These are phyloP conservation scores for Ceratobasidium theobromae DNA, from an alignment of 1,284 basidiomycete species.

Conservation along the genomic window DNA sequence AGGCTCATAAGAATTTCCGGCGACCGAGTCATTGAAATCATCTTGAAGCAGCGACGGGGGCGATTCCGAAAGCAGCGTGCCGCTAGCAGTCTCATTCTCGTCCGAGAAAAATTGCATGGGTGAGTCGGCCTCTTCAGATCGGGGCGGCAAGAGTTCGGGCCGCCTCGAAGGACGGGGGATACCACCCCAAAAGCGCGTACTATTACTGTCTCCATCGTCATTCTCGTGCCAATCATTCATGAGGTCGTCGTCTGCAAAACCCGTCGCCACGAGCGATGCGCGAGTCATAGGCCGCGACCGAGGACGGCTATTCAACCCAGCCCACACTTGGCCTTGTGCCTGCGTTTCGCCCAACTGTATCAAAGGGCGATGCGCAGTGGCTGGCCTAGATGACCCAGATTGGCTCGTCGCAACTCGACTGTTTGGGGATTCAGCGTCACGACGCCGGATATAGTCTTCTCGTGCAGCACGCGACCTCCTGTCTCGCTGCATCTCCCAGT, in stretches of 20 bases:
- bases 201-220: background rate
- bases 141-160: constrained; percentile 7
- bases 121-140: background rate
- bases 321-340: constrained; percentile 13
- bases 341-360: constrained; percentile 14
- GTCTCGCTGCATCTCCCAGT: constrained; percentile 20
- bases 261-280: constrained; percentile 3
- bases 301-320: background rate
- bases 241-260: constrained; percentile 6
- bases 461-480: constrained; percentile 5
- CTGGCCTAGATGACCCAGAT: background rate
- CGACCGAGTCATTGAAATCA: no score
- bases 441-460: constrained; percentile 13
- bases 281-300: constrained; percentile 2
- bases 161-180: constrained; percentile 18
- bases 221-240: background rate
- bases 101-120: background rate
- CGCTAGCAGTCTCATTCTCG: background rate
- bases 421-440: background rate
- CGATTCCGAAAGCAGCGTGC: constrained; percentile 8
- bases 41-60: constrained; percentile 27
- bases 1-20: background rate
- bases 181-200: background rate
- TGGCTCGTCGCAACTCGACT: background rate
- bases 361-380: background rate